Conservation (phyloP, 192 early-diverging fungal genomes). For the Coemansia reversa region DNA sequence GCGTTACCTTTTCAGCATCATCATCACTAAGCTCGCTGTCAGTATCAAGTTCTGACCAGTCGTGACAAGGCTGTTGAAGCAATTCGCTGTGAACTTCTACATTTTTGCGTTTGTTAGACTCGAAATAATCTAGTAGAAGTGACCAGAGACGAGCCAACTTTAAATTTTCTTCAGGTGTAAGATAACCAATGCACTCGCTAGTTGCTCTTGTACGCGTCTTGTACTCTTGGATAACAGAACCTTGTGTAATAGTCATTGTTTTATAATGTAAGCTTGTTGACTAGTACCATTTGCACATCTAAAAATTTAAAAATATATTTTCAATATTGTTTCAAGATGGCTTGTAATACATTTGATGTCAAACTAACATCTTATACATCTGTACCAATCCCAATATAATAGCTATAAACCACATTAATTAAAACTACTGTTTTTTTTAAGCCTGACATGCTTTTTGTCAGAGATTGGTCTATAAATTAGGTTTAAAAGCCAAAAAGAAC, state of each 20-base stretch:
- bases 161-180: slow-evolving; percentile 30
- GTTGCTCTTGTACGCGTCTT: slow-evolving; percentile 12
- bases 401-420: too few species aligned
- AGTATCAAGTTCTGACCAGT: slow-evolving; percentile 33
- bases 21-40: slow-evolving; percentile 12
- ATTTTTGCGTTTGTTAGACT: slow-evolving; percentile 18
- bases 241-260: slow-evolving; percentile 44
- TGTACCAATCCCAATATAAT: too few species aligned
- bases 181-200: slow-evolving; percentile 22
- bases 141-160: slow-evolving; percentile 38
- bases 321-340: too few species aligned
- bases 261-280: neutral
- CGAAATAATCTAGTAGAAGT: slow-evolving; percentile 28
- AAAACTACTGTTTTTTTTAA: too few species aligned
- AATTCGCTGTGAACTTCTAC: slow-evolving; percentile 32
- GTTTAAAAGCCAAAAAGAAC: too few species aligned
- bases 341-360: too few species aligned
- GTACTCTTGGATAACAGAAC: slow-evolving; percentile 39
- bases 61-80: slow-evolving; percentile 15
- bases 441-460: too few species aligned
- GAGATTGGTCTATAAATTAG: too few species aligned
- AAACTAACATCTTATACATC: too few species aligned
- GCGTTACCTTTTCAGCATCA: slow-evolving; percentile 22
- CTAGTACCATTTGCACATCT: neutral
- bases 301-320: neutral